Evolutionary conservation across 2,329 filamentous ascomycete species (phyloP).

Genomic region (Ophiostoma triangulosporum): DNA sequence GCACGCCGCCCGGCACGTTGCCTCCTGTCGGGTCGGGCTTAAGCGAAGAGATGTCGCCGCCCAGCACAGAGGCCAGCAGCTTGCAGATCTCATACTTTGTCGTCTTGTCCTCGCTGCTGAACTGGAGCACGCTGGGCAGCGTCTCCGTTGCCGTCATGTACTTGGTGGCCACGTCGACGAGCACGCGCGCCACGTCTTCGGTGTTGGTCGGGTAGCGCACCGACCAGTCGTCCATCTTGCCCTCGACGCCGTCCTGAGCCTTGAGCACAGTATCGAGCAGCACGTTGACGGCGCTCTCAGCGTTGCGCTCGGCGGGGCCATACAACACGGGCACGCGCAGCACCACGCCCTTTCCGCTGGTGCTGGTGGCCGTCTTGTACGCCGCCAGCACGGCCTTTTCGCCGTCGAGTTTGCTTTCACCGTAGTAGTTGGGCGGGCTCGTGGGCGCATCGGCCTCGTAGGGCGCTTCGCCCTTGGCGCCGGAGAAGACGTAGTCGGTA

Average conservation of each 20-base stretch:
- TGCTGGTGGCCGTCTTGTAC: slow-evolving; percentile 28
- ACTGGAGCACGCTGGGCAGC: slow-evolving; percentile 64
- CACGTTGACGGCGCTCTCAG: slow-evolving; percentile 72
- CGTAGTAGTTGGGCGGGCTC: slow-evolving; percentile 63
- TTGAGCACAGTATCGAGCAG: slow-evolving; percentile 67
- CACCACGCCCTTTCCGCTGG: slow-evolving; percentile 50
- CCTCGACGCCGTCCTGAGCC: slow-evolving; percentile 33
- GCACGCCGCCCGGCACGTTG: slow-evolving; percentile 55
- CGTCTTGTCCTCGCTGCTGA: slow-evolving; percentile 72
- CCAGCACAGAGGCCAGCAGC: slow-evolving; percentile 66
- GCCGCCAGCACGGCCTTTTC: slow-evolving; percentile 52
- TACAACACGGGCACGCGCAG: slow-evolving; percentile 77
- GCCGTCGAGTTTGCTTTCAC: slow-evolving; percentile 47
- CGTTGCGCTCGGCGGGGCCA: slow-evolving; percentile 53
- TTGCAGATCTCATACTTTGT: slow-evolving; percentile 87
- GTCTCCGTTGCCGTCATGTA: slow-evolving; percentile 33
- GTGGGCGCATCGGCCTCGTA: slow-evolving; percentile 54
- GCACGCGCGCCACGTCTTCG: slow-evolving; percentile 66
- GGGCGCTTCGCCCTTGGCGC: slow-evolving; percentile 64
- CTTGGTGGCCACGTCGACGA: slow-evolving; percentile 50
- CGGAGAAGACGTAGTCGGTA: slow-evolving; percentile 70
- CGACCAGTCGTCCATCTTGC: slow-evolving; percentile 76
- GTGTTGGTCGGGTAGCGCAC: slow-evolving; percentile 80
- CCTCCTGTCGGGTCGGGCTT: slow-evolving; percentile 57
- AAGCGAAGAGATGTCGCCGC: slow-evolving; percentile 50